Evolutionary conservation across 371 early-diverging fungal species (phyloP), one percentile per base, ranked within the genome.

Genomic region (Mortierella sp.): DNA sequence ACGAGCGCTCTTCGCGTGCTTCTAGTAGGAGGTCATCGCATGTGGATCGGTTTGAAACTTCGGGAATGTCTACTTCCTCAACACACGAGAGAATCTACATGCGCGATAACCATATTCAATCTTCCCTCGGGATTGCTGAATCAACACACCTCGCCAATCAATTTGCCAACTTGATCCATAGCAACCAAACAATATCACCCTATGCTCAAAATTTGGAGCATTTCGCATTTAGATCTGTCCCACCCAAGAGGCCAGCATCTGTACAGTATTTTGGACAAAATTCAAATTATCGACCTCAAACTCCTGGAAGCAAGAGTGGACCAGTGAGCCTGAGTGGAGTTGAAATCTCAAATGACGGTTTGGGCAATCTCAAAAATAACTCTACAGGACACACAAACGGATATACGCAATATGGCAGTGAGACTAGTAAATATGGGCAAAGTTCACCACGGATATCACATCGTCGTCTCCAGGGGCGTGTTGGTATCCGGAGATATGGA

Each of bases 111-210:
- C 83, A 88, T 9, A 77, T 91, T 17, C 70, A 91, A 19, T 83
- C 91, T 32, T 92, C 93, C 1, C 75, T 87, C 26, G 92, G 93
- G 64, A 94, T 95, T 66, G 88, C 87, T 1, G 89, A 81, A 31
- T 75, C 81, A 10, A 68, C 75, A 3, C 81, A 81, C 28, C 75
- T 93, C 29, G 93, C 94, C 5, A 94, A 95, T 6, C 93, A 95
- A 70, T 85, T 97, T 40, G 94, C 96, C 0, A 90, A 90, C 60
- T 82, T 97, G 68, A 90, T 94, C 83, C 86, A 83, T 56, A 86
- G 91, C 67, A 91, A 96, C 73, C 96, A 93, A 78, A 96, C 97
- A 40, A 88, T 96, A 40, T 92, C 94, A 12, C 95, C 96, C 1
- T 89, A 89, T 34, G 91, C 95, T 2, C 93, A 92, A 19, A 85